These are phyloP conservation scores for Lophium mytilinum DNA, from an alignment of 495 filamentous ascomycete species.

Conservation along the genomic window DNA sequence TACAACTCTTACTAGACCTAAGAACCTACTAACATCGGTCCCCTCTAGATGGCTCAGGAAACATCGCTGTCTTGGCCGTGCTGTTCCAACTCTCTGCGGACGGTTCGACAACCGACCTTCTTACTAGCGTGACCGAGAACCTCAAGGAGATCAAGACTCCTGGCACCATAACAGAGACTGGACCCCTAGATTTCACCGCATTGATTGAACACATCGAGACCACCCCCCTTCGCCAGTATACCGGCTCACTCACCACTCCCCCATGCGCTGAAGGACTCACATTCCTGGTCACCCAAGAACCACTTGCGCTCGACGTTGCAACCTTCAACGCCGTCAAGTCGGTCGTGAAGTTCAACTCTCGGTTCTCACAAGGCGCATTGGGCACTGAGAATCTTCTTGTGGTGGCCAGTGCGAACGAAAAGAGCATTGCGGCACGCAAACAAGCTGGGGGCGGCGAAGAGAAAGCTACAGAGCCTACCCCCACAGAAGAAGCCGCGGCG, in stretches of 20 bases:
- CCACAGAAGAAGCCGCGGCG: not conserved
- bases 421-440: not conserved
- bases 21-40: not conserved
- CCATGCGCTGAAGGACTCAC: conserved; percentile 56
- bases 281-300: conserved; percentile 49
- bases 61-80: conserved; percentile 50
- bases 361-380: conserved; percentile 51
- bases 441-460: not conserved
- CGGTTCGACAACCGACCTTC: conserved; percentile 39
- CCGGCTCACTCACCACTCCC: conserved; percentile 60
- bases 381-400: conserved; percentile 47
- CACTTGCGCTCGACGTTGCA: conserved; percentile 43
- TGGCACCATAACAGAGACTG: conserved; percentile 48
- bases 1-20: not conserved
- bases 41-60: conserved; percentile 9
- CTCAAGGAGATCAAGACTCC: conserved; percentile 46
- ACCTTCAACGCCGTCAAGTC: conserved; percentile 49
- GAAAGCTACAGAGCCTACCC: not conserved
- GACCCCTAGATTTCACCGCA: conserved; percentile 47
- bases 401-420: not conserved
- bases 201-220: conserved; percentile 43
- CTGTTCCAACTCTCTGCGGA: conserved; percentile 49
- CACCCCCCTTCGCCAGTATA: conserved; percentile 47
- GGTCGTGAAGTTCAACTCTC: conserved; percentile 57
- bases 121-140: conserved; percentile 46